Percentiles rank a stretch among this genome's conserved stretches.
These are phyloP conservation scores for Mrakia gelida DNA, from an alignment of 768 basidiomycete genomes.

Conservation along the genomic window DNA sequence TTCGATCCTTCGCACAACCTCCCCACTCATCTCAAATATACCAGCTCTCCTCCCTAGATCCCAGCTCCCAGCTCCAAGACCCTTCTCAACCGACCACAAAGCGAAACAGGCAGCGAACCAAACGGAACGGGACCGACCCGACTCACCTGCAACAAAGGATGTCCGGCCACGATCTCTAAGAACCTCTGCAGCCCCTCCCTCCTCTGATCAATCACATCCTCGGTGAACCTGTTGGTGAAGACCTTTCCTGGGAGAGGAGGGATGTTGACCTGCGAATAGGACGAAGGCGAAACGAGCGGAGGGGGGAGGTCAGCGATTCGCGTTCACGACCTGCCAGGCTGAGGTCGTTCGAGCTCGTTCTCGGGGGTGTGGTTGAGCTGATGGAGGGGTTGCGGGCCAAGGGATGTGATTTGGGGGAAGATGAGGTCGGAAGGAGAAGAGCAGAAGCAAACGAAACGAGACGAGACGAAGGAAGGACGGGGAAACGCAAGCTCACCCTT, in stretches of 20 bases:
- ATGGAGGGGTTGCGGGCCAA: background rate
- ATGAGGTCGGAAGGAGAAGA: no score
- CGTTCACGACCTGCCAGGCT: background rate
- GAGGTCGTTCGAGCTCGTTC: no score
- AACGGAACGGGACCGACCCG: no score
- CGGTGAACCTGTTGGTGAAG: slow-evolving; percentile 95
- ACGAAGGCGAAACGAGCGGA: background rate
- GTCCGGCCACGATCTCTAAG: slow-evolving; percentile 91
- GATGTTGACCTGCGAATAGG: slow-evolving; percentile 62
- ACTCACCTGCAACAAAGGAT: slow-evolving; percentile 86
- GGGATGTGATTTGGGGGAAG: no score
- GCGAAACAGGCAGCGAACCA: no score
- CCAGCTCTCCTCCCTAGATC: background rate
- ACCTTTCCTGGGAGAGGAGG: slow-evolving; percentile 96
- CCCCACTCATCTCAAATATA: background rate
- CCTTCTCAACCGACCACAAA: no score
- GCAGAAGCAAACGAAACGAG: background rate
- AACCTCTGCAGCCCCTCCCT: slow-evolving; percentile 93
- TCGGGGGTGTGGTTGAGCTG: no score
- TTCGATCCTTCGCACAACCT: background rate
- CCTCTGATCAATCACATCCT: slow-evolving; percentile 89
- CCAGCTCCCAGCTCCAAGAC: background rate
- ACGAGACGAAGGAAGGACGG: background rate
- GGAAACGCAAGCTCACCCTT: slow-evolving; percentile 50
- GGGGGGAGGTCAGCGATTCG: background rate